Percentiles rank a stretch among this genome's conserved stretches.
Evolutionary conservation across 257 asterid species (phyloP).

Genomic region (Apocynum venetum): DNA sequence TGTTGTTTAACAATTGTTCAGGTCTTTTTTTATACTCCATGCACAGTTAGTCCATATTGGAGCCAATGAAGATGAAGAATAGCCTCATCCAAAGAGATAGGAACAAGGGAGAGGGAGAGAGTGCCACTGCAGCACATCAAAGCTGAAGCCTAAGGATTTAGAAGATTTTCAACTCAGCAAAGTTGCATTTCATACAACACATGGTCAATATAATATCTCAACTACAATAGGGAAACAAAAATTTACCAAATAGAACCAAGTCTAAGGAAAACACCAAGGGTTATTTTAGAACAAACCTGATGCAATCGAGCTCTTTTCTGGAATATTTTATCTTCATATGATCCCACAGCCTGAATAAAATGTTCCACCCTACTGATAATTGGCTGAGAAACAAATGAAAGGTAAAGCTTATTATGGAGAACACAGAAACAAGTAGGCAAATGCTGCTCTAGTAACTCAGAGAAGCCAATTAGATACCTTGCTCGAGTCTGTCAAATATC

Average conservation of each 20-base stretch:
- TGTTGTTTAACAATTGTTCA: background rate
- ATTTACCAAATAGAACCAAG: background rate
- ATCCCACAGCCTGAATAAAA: slow-evolving; percentile 93
- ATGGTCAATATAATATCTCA: background rate
- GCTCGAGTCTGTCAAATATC: slow-evolving; percentile 82
- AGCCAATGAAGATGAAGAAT: background rate
- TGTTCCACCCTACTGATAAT: slow-evolving; percentile 76
- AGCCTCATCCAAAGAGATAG: background rate
- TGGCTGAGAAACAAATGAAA: slow-evolving; percentile 49
- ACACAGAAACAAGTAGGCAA: slow-evolving; percentile 3
- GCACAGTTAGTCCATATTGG: background rate
- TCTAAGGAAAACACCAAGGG: background rate
- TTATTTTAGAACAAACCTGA: slow-evolving; percentile 45
- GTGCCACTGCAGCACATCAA: background rate
- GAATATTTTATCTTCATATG: slow-evolving; percentile 84
- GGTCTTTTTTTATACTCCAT: background rate
- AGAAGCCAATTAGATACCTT: slow-evolving; percentile 45
- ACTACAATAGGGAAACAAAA: background rate
- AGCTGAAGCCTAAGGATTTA: background rate
- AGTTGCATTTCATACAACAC: slow-evolving; percentile 2
- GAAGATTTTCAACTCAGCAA: background rate
- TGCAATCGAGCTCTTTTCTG: slow-evolving; percentile 86
- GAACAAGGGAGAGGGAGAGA: background rate
- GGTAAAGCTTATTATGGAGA: slow-evolving; percentile 15
- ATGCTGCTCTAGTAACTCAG: slow-evolving; percentile 2